Percentiles rank a stretch among this genome's conserved stretches.
Conservation (phyloP, 371 early-diverging fungal species). For the Mucor racemosus region DNA sequence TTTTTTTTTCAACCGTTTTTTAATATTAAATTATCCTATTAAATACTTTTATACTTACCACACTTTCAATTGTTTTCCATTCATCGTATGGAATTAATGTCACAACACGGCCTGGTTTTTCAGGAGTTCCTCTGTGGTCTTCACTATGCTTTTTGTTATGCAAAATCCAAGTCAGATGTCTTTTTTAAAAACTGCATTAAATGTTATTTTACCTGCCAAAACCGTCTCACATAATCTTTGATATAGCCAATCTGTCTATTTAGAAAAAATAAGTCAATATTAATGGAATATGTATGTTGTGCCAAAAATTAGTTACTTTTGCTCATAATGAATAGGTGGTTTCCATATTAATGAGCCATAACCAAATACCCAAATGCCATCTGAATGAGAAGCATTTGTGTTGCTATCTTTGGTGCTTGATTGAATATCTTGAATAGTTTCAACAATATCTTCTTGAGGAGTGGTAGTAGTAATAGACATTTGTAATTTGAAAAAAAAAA, state of each 20-base stretch:
- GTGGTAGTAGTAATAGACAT: neutral
- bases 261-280: neutral
- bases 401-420: neutral
- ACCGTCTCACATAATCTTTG: conserved; percentile 79
- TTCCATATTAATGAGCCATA: conserved; percentile 92
- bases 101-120: conserved; percentile 87
- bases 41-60: conserved; percentile 24
- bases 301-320: conserved; percentile 32
- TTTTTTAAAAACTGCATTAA: neutral
- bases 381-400: neutral
- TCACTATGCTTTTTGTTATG: conserved; percentile 61
- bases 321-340: conserved; percentile 62
- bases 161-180: neutral
- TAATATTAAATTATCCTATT: neutral
- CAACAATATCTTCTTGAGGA: neutral
- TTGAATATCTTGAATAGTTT: conserved; percentile 4
- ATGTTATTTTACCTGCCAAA: conserved; percentile 75
- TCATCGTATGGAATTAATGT: conserved; percentile 81
- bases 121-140: conserved; percentile 91
- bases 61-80: conserved; percentile 54
- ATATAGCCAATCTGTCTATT: conserved; percentile 75
- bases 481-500: no score
- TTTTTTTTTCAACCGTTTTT: conserved; percentile 12
- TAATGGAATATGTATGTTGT: neutral
- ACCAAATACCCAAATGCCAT: conserved; percentile 85